Evolutionary conservation across 106 monocot species (phyloP), one percentile per base, ranked within the genome.

Genomic region (Ottelia alismoides): DNA sequence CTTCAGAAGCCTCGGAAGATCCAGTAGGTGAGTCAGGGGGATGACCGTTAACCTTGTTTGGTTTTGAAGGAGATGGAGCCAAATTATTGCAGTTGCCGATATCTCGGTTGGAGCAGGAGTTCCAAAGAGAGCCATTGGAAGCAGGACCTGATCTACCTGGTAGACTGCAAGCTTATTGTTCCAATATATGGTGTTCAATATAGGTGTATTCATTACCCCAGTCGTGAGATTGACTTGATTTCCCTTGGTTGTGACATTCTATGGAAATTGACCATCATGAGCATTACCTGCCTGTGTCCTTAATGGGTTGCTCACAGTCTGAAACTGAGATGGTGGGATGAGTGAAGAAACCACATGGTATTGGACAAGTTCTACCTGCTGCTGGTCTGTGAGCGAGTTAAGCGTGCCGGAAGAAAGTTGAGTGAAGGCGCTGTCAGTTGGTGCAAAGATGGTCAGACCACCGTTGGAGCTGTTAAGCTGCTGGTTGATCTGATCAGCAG

Each of bases 281-380:
- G 74, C 30, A 25, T 76, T 56, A 3, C 87, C 92, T 3, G 92
- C 92, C 58, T 92, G 92, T 1, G 92, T 92, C 22, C 87, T 56
- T 9, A 92, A 22, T 0, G 92, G 92, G 50, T 92, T 92, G 74
- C 83, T 92, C n/a, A 70, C 71, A 0, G 92, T 92, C 14, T 83
- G 76, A 45, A 92, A 87, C 61, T 87, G 74, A 1, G 83, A 0
- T 9, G 56, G 20, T 0, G 83, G 45, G 18, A 83, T 1, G 12
- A 67, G 31, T 16, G 45, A 30, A 3, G 87, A 77, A 1, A 92
- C 46, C 27, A 87, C 62, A 49, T 92, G 92, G 74, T 70, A 92
- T 55, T 87, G 92, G 63, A 92, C 51, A 0, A 92, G 69, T 0
- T 70, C 31, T 14, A 70, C 77, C 77, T 92, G 83, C 58, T 92